Percentiles rank a stretch among this genome's conserved stretches.
phyloP scores from a whole-genome alignment of 805 yeast genomes.

The Ogataea kodamae region DNA sequence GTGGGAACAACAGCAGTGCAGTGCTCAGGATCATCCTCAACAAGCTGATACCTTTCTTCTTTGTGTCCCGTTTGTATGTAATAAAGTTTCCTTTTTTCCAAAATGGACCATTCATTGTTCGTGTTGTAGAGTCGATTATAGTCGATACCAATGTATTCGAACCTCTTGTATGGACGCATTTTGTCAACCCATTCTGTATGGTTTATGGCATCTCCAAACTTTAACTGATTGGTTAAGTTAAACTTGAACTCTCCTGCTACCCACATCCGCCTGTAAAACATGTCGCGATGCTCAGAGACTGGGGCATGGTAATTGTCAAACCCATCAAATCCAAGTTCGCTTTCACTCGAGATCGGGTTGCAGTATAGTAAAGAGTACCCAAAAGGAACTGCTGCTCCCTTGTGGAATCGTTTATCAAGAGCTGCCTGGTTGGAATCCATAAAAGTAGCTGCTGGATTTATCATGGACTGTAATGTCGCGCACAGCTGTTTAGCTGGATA shows the following conservation, averaged over 20 bases:
- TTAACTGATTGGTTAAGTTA: constrained; percentile 29
- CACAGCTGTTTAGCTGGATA: constrained; percentile 27
- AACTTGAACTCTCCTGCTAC: constrained; percentile 60
- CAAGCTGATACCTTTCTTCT: constrained; percentile 1
- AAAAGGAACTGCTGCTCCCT: constrained; percentile 30
- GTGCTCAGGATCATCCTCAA: constrained; percentile 19
- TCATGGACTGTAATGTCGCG: constrained; percentile 28
- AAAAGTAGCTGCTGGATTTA: constrained; percentile 10
- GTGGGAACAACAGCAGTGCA: constrained; percentile 36
- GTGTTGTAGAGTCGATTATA: constrained; percentile 47
- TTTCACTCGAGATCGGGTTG: constrained; percentile 52
- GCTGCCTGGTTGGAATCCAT: constrained; percentile 13
- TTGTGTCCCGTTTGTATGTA: constrained; percentile 48
- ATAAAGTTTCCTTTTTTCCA: constrained; percentile 58
- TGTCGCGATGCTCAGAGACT: constrained; percentile 18
- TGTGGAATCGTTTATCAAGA: constrained; percentile 18
- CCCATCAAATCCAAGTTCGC: constrained; percentile 62
- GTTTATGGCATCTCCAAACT: constrained; percentile 35
- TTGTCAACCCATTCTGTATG: constrained; percentile 54
- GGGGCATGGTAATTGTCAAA: constrained; percentile 81
- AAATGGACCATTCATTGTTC: constrained; percentile 24
- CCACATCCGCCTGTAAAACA: constrained; percentile 72
- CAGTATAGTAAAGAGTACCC: constrained; percentile 70
- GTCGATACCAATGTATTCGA: constrained; percentile 46
- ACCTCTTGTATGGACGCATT: constrained; percentile 34